Conservation (phyloP, 1,139 yeast genomes). For the Scheffersomyces quercinus region DNA sequence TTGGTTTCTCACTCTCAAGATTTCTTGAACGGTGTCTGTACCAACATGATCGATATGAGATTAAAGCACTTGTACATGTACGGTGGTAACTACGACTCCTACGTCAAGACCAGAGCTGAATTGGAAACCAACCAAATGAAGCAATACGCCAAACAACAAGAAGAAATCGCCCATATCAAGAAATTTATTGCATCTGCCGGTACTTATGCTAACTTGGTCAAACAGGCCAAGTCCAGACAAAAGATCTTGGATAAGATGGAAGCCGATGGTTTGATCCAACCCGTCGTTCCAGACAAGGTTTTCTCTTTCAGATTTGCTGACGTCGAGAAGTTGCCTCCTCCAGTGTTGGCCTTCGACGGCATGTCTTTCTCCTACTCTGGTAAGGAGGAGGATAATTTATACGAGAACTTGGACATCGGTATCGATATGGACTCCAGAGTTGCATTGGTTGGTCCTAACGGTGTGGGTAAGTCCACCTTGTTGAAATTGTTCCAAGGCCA, state of each 20-base stretch:
- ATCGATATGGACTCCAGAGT: constrained; percentile 99
- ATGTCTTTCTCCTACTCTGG: constrained; percentile 93
- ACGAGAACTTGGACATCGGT: constrained; percentile 92
- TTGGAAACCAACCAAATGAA: constrained; percentile 97
- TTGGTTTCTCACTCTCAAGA: constrained; percentile 98
- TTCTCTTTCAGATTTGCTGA: constrained; percentile 93
- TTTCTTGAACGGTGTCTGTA: constrained; percentile 98
- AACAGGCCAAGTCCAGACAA: constrained; percentile 99
- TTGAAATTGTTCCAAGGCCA: constrained; percentile 96
- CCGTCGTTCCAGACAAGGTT: constrained; percentile 90
- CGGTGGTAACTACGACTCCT: constrained; percentile 99
- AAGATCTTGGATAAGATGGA: constrained; percentile 99
- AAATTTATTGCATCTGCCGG: constrained; percentile 99
- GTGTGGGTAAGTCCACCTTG: constrained; percentile 97
- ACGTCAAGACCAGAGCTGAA: constrained; percentile 91
- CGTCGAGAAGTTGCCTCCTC: constrained; percentile 98
- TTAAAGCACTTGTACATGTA: constrained; percentile 64
- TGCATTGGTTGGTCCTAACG: constrained; percentile 98
- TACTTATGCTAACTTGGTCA: constrained; percentile 98
- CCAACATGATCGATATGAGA: constrained; percentile 98
- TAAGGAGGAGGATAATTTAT: constrained; percentile 81
- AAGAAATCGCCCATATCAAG: constrained; percentile 97
- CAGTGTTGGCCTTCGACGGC: constrained; percentile 95
- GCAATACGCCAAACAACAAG: constrained; percentile 95
- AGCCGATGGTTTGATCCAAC: constrained; percentile 96